Evolutionary conservation across 768 basidiomycete genomes (phyloP), one percentile per base, ranked within the genome.

Genomic region (Kwoniella shandongensis): DNA sequence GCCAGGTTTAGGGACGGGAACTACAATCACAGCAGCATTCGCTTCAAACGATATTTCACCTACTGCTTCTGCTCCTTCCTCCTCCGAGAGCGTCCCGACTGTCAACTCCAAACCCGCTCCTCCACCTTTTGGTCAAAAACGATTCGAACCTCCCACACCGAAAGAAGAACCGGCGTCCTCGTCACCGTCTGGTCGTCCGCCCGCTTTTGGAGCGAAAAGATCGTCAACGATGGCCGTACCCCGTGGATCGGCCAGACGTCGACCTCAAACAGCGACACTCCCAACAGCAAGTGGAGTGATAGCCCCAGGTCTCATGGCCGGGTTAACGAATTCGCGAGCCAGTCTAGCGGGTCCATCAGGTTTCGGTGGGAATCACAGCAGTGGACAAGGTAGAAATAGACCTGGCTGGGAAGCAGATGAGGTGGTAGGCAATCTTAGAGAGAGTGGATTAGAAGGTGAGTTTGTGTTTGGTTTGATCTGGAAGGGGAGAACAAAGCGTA

Each of bases 341-440:
- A 67, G 69, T 54, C 35, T 65, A 44, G 65, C 61, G 25, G 45
- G 59, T n/a, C 70, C 67, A 3, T 52, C 55, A 35, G 65, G 61
- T 17, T 45, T 65, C 44, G 62, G 58, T 2, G 32, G 51, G 36
- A 50, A 18, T 27, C n/a, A n/a, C 40, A 22, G 57, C 49, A 35
- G 62, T 52, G 10, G 57, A 44, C 52, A 35, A 13, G 51, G 45
- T 25, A 62, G 49, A 42, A 55, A 38, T 18, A 52, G 68, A 55
- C 75, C 73, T 3, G 75, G 75, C 22, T 76, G 75, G 75, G 75
- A 76, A 50, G 75, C 71, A 1, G 75, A 76, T 23, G 71, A 74
- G 55, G 62, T 76, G 4, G 73, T 76, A 3, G 60, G 59, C 15
- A 62, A 66, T 13, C 48, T 76, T 5, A 44, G 73, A 25, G 63